Base-by-base conservation (phyloP, 805 yeast species). In the Lachancea sp. region DNA sequence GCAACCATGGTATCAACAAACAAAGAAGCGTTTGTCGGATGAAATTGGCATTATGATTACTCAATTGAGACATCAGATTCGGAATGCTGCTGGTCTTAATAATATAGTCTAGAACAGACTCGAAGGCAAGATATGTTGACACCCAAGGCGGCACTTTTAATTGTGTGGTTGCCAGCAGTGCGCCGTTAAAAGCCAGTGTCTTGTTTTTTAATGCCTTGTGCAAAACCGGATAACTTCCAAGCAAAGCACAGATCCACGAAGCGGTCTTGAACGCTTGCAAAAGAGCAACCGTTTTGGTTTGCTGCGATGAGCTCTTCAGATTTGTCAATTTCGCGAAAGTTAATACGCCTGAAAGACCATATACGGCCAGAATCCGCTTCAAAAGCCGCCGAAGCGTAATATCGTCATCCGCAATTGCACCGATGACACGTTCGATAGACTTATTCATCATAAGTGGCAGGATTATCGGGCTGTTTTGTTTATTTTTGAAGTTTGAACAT, bases 1-100 rank as follows among this genome's bases (percentile, higher is more conserved):
- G 42, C n/a, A 54, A 25, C n/a, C 46, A 18, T 3, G 57, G 54
- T 25, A 57, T 35, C 7, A 54, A 2, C n/a, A 48, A 40, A 36
- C 55, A 48, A 6, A 55, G 31, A 9, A 41, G 20, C 2, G 47
- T 27, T 41, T 55, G 59, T 29, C 52, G 47, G n/a, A 41, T 8
- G 13, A 30, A 32, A 17, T 45, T 31, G 13, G 43, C 15, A 13
- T 38, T 41, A 2, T 46, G 25, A 3, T 36, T 35, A 15, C 45
- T 50, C 19, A 45, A 20, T 10, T 37, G 34, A 2, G 27, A 11
- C 8, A 45, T n/a, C 15, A 37, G 19, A 16, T 31, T 22, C 31
- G 29, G 30, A 1, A 47, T 30, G 9, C 13, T 13, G 19, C 36
- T 17, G 6, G 20, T 32, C 15, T 37, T 41, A 3, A 38, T 13